Base-by-base conservation (phyloP, 129 eudicot species). In the Flaveria brownii region DNA sequence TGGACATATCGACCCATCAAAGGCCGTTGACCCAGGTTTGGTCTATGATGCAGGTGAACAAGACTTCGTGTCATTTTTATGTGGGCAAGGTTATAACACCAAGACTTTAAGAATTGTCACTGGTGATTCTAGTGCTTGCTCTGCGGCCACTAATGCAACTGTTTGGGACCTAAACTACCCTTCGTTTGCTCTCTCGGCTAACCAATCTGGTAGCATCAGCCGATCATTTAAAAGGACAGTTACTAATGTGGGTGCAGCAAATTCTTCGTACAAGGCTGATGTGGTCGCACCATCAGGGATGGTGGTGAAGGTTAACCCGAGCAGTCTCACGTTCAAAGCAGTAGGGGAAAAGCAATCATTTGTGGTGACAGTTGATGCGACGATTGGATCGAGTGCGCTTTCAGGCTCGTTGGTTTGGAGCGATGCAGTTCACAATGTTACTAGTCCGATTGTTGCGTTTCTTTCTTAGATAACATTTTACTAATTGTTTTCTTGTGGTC, bases 341-440 rank as follows among this genome's bases (percentile, higher is more conserved):
- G 33, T 79, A 0, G 90, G 85, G 1, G 80, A 88, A 76, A 81
- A 50, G 12, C 85, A 71, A 47, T 64, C 86, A 13, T 87, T 83
- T 46, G 66, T 66, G 11, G 90, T 88, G 33, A 84, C 89, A 4
- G 84, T 88, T 54, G 74, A 10, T n/a, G 91, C 85, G 10, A 42
- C 77, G 10, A 33, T 83, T 2, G 79, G 68, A 33, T 60, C 41
- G 0, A n/a, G 33, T 0, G 2, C 60, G 46, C 30, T 73, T 36
- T 89, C 92, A 23, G 92, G 83, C 9, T 83, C 86, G 46, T 73
- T 91, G 82, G 85, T 85, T 60, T 90, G 96, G 96, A 80, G 69
- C 33, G 92, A 90, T 80, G 92, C 87, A 25, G 80, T 68, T 62
- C 81, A 75, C 64, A 60, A 63, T 17, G 92, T 87, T 51, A 82